Base-by-base conservation (phyloP, 129 eudicot species). In the Flaveria brownii region DNA sequence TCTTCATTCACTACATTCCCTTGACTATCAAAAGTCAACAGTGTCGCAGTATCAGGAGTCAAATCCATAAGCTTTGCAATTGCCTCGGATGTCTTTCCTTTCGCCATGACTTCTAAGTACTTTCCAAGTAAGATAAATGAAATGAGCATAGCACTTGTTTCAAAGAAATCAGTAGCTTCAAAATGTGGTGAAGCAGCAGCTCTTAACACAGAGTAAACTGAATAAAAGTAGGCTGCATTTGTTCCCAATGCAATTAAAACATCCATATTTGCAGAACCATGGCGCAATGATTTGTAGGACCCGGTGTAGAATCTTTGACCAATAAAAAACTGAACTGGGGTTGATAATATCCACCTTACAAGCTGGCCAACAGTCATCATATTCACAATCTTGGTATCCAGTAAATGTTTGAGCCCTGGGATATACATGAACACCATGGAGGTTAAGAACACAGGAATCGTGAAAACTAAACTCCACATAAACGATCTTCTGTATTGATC, bases 31-130 rank as follows among this genome's bases (percentile, higher is more conserved):
- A 86, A 41, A 30, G 89, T 89, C 72, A 95, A 64, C 47, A 95
- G 70, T 4, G 82, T 95, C 2, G 99, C 99, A 2, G 91, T 87
- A 73, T 81, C 95, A 0, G 99, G 97, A 71, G 97, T 84, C 83
- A 95, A 82, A 77, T 95, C 88, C 96, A 95, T 91, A 50, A 95
- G 97, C 82, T 95, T 95, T 26, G 97, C 95, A 55, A 95, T 91
- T 25, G 97, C 99, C 63, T 92, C 99, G 8, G 99, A 95, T 47
- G 99, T 95, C 71, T 95, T 95, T 54, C 99, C 99, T 76, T 91
- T 95, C 0, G 99, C 96, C 88, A 89, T 77, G 17, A 95, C 90
- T 77, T 95, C 99, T 20, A 95, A 60, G 81, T 95, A 95, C 78
- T 95, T 95, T 63, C 99, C 99, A 9, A 95, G 87, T 14, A 95